Evolutionary conservation across 345 rosid genomes (phyloP).

Genomic region (Hirschfeldia incana): DNA sequence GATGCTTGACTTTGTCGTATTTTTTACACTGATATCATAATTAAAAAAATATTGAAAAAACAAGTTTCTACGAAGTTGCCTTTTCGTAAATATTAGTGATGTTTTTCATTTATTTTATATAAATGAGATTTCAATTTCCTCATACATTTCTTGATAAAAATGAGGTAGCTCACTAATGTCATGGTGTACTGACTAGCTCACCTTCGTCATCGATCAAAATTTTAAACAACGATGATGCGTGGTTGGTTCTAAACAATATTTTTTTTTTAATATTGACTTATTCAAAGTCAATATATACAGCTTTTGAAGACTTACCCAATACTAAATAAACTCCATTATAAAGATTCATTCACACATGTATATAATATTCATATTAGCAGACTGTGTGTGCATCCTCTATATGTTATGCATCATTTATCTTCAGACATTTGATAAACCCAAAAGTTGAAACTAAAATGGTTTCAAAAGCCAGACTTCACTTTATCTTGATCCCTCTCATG

Average conservation of each 20-base stretch:
- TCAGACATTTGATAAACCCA: conserved; percentile 2
- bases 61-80: not conserved
- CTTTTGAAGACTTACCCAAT: conserved; percentile 12
- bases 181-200: conserved; percentile 6
- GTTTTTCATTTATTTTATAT: not conserved
- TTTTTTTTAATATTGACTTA: conserved; percentile 13
- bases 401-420: not conserved
- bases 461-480: conserved; percentile 49
- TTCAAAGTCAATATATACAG: conserved; percentile 37
- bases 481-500: conserved; percentile 70
- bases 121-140: not conserved
- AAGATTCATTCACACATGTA: not conserved
- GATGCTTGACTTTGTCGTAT: not conserved
- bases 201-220: not conserved
- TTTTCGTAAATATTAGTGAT: not conserved
- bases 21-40: not conserved
- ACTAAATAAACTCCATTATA: not conserved
- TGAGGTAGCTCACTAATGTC: not conserved
- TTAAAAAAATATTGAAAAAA: not conserved
- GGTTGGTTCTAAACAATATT: not conserved
- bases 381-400: not conserved
- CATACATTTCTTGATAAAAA: not conserved
- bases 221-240: not conserved
- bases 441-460: conserved; percentile 29
- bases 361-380: not conserved